Conservation (phyloP, 2,329 filamentous ascomycete species). For the Cladosporium sp. region DNA sequence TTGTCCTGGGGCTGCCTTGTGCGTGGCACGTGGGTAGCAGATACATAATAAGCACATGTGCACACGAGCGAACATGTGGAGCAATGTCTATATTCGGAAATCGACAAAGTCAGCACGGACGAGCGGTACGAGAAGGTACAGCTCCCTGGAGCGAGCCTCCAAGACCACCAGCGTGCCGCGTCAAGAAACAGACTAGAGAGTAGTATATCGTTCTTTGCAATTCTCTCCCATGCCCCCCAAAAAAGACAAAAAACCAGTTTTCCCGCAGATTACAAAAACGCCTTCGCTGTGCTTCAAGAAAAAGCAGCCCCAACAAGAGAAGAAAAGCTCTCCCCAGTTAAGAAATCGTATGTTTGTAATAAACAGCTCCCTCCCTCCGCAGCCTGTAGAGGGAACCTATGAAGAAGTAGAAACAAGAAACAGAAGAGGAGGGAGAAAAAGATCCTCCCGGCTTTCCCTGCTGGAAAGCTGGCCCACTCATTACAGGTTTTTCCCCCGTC, state of each 20-base stretch:
- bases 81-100: neutral
- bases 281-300: conserved; percentile 9
- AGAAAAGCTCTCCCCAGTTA: neutral
- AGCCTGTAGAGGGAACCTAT: neutral
- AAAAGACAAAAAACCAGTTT: neutral
- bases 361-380: neutral
- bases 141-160: neutral
- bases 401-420: conserved; percentile 9
- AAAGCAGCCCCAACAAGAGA: neutral
- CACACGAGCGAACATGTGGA: conserved; percentile 4
- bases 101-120: neutral
- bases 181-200: neutral
- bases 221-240: neutral
- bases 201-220: conserved; percentile 4
- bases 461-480: neutral
- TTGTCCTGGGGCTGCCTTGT: neutral
- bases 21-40: neutral
- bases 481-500: neutral
- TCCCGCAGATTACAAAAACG: neutral
- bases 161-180: neutral
- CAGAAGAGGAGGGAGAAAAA: neutral
- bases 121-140: neutral
- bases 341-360: conserved; percentile 3
- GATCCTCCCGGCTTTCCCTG: neutral
- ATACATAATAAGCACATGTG: neutral